These are phyloP conservation scores for Chaetomium tenue DNA, from an alignment of 495 filamentous ascomycete species.

Conservation along the genomic window DNA sequence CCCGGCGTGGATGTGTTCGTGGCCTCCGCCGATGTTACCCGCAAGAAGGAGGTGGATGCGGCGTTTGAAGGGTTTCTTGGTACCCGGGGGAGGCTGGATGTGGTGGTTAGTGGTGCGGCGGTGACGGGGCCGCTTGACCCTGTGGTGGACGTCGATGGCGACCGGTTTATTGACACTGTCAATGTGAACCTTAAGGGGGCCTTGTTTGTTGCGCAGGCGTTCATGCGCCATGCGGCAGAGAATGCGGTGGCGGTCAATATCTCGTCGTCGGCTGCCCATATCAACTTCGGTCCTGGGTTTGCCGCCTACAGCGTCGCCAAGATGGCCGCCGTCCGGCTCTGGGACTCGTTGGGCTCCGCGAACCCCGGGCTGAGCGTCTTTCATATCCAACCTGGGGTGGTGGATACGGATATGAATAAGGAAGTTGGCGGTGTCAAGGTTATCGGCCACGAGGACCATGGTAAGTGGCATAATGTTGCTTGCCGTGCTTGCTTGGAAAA, in stretches of 20 bases:
- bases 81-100: constrained; percentile 13
- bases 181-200: constrained; percentile 45
- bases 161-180: constrained; percentile 18
- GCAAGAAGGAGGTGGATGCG: constrained; percentile 16
- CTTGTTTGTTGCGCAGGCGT: constrained; percentile 37
- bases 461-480: background rate
- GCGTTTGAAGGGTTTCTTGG: constrained; percentile 4
- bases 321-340: constrained; percentile 1
- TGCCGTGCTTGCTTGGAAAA: background rate
- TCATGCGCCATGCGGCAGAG: constrained; percentile 22
- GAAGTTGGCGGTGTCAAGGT: background rate
- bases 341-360: constrained; percentile 2
- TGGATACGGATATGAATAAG: constrained; percentile 13
- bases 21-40: constrained; percentile 22
- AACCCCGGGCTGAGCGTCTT: constrained; percentile 11
- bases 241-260: constrained; percentile 15
- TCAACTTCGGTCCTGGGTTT: background rate
- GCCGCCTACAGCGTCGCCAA: constrained; percentile 2
- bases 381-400: constrained; percentile 14
- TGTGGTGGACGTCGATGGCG: constrained; percentile 28
- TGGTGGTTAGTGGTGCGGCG: constrained; percentile 23
- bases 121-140: background rate
- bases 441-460: background rate
- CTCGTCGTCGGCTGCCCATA: constrained; percentile 1
- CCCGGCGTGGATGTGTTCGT: constrained; percentile 17